Base-by-base conservation (phyloP, 2,329 filamentous ascomycete genomes). In the Amylocarpus encephaloides region DNA sequence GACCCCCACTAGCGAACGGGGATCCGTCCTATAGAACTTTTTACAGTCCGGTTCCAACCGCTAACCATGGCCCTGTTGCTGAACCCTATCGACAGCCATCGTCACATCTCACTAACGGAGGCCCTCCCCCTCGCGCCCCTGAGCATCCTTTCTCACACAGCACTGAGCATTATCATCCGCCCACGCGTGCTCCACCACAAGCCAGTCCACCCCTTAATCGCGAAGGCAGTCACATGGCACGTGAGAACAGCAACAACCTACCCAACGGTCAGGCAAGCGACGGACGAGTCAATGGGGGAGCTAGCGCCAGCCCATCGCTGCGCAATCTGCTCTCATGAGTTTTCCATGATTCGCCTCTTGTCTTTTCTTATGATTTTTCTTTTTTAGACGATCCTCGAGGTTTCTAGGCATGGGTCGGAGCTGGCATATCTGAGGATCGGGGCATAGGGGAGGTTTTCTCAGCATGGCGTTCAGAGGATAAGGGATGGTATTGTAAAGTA, bases 231-330 rank as follows among this genome's bases (percentile, higher is more conserved):
- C 61, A 59, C 38, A 64, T 67, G 34, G 48, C 26, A 34, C 63
- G 56, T 43, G 61, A 59, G 39, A 44, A 54, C 44, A 59, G 57
- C 42, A 41, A 35, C 40, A 34, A 18, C 58, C 62, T 51, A 30
- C 66, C 61, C 39, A 56, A 58, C 5, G 59, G 63, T 19, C 48
- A 66, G 42, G 62, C 66, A 44, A 55, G 62, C 39, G 73, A 77
- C 41, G 65, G 53, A 18, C 69, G 75, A 43, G 70, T 74, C 38
- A 67, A 73, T 11, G 56, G 46, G 50, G 34, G 52, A 12, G 49
- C 52, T 16, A 49, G 86, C 61, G 85, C 86, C 13, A 90, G 83
- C 62, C 85, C 86, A 10, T 89, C 86, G 9, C 67, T 91, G 54
- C 80, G 83, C 59, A 90, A 91, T 61, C 68, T 91, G 43, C 74